A percentile compares a stretch with the other conserved stretches of the same genome.
These are phyloP conservation scores for Aspergillus jensenii DNA, from an alignment of 2,329 filamentous ascomycete genomes.

Conservation along the genomic window DNA sequence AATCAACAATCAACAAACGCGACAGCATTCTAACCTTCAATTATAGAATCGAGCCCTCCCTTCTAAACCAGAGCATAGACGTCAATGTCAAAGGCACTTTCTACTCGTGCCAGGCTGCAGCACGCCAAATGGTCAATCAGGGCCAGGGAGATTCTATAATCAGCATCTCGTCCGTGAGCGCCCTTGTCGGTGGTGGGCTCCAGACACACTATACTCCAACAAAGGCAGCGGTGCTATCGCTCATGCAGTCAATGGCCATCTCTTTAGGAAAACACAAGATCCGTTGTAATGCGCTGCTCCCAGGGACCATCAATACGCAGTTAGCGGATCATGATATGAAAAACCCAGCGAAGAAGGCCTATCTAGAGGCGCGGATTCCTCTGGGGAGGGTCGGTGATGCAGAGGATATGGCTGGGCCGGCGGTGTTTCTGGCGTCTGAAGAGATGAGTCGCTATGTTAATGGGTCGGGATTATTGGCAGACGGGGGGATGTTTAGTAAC, in stretches of 20 bases:
- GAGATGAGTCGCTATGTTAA: constrained; percentile 78
- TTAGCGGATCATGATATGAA: constrained; percentile 78
- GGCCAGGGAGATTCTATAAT: constrained; percentile 74
- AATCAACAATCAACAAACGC: background rate
- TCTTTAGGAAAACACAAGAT: constrained; percentile 74
- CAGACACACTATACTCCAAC: constrained; percentile 88
- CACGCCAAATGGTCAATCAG: constrained; percentile 76
- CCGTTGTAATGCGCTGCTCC: constrained; percentile 78
- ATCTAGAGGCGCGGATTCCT: constrained; percentile 81
- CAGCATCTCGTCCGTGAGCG: constrained; percentile 43
- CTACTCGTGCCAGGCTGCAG: constrained; percentile 81
- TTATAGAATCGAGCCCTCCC: constrained; percentile 61
- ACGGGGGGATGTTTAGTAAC: constrained; percentile 88
- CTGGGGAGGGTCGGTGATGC: constrained; percentile 70
- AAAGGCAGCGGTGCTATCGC: constrained; percentile 75
- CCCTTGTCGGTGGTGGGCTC: constrained; percentile 63
- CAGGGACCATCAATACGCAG: constrained; percentile 80
- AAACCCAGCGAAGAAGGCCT: constrained; percentile 68
- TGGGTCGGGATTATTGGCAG: constrained; percentile 79
- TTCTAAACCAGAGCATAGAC: constrained; percentile 69
- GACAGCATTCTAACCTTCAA: background rate
- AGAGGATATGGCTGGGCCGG: constrained; percentile 74
- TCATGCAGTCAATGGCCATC: constrained; percentile 82
- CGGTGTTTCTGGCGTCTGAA: constrained; percentile 78
- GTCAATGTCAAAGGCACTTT: constrained; percentile 90